Base-by-base conservation (phyloP, 2,329 filamentous ascomycete species). In the Clonostachys solani region DNA sequence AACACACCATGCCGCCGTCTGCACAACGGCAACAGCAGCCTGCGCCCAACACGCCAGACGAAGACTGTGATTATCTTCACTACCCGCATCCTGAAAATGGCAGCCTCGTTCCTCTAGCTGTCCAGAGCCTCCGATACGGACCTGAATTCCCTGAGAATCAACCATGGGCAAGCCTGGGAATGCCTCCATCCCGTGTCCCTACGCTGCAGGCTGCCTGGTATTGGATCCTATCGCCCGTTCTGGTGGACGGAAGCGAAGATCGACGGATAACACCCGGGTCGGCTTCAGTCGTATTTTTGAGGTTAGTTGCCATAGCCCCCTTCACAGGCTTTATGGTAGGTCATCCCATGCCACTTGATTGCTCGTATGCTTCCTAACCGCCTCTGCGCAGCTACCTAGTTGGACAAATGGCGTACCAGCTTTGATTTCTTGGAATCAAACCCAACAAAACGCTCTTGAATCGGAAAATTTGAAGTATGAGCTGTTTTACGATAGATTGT, bases 91-190 rank as follows among this genome's bases (percentile, higher is more conserved):
- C 8, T 10, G 23, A 23, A 9, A 47, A 48, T 29, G 46, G 49
- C 4, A 23, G 40, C 5, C 49, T 50, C 12, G 37, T 50, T 3
- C 49, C 49, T n/a, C 18, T 50, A 12, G 44, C 45, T 17, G 6
- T 48, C 5, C 49, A 49, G 19, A 47, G 29, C 35, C 16, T 41
- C 17, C 41, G 45, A 12, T 46, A 50, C 19, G 33, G 44, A 16
- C 49, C 35, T 12, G 13, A 8, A 19, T 19, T 47, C 3, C 41
- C 46, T 8, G 12, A 38, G 23, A 49, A 46, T 10, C 36, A 43
- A 29, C 38, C 16, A 46, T 50, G 49, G 49, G 42, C 33, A 17
- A 46, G 49, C 12, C 42, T 47, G 12, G 44, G 46, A 7, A 48
- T 34, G 18, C 46, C 46, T 12, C 8, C 13, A 19, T 47, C 44